A percentile compares a stretch with the other conserved stretches of the same genome.
Conservation (phyloP, 2,329 filamentous ascomycete genomes). For the Penicillium sp. region DNA sequence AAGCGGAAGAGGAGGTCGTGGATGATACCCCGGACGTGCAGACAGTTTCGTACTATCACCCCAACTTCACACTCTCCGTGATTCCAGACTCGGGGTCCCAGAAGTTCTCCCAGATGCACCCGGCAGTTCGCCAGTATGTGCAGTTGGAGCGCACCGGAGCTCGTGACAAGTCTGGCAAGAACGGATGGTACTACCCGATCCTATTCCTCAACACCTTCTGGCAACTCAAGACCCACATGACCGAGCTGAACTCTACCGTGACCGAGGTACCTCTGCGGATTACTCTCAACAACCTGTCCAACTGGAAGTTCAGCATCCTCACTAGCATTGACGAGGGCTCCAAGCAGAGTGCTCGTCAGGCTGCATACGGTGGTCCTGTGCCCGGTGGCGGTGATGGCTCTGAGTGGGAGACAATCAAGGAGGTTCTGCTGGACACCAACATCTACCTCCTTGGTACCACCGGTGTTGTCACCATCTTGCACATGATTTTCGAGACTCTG, state of each 20-base stretch:
- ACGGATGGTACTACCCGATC: constrained; percentile 92
- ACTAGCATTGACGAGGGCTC: constrained; percentile 83
- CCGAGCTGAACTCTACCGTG: constrained; percentile 84
- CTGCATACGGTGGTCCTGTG: constrained; percentile 70
- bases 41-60: constrained; percentile 87
- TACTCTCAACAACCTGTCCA: constrained; percentile 75
- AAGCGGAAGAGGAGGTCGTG: constrained; percentile 55
- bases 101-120: constrained; percentile 67
- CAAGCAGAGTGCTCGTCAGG: constrained; percentile 77
- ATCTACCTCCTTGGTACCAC: constrained; percentile 86
- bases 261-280: constrained; percentile 79
- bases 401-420: constrained; percentile 97
- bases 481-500: constrained; percentile 93
- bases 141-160: constrained; percentile 78
- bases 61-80: constrained; percentile 87
- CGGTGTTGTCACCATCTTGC: constrained; percentile 78
- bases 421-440: constrained; percentile 91
- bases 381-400: constrained; percentile 83
- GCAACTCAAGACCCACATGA: constrained; percentile 93
- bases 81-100: constrained; percentile 77
- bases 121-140: constrained; percentile 75
- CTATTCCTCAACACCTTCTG: constrained; percentile 96
- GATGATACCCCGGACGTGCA: constrained; percentile 64
- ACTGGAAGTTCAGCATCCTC: constrained; percentile 89
- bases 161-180: constrained; percentile 79